Conservation (phyloP, 495 filamentous ascomycete species). For the Xanthoparmelia taractica region DNA sequence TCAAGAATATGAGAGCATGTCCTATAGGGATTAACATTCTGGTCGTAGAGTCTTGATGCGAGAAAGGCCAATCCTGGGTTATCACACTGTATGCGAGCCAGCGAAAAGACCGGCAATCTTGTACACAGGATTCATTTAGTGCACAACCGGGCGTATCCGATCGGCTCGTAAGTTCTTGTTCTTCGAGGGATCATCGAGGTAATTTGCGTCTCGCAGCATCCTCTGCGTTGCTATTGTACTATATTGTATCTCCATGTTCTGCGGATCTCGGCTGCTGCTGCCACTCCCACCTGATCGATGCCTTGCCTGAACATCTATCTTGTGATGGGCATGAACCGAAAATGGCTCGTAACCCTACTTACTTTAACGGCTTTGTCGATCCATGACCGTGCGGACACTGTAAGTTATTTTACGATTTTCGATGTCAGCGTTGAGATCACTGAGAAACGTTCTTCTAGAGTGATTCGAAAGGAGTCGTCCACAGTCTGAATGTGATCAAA, state of each 20-base stretch:
- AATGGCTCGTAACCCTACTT: too few relatives aligned
- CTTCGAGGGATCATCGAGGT: background rate
- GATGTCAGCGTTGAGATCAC: background rate
- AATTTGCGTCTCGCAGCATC: background rate
- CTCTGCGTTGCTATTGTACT: background rate
- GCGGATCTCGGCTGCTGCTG: too few relatives aligned
- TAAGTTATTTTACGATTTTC: background rate
- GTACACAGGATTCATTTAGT: background rate
- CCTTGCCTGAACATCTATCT: background rate
- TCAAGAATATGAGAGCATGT: background rate
- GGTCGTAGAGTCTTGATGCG: background rate
- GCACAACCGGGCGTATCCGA: background rate
- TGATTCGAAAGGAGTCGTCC: background rate
- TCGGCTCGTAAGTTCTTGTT: background rate
- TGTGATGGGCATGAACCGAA: background rate
- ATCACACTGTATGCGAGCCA: background rate
- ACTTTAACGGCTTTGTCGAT: background rate
- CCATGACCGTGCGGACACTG: background rate
- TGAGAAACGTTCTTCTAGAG: background rate
- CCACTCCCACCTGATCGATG: too few relatives aligned
- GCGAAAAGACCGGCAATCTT: background rate
- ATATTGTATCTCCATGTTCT: too few relatives aligned
- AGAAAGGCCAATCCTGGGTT: background rate
- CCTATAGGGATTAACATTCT: background rate
- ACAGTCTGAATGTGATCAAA: background rate